Conservation (phyloP, 805 yeast genomes). For the Schwanniomyces vanrijiae region DNA sequence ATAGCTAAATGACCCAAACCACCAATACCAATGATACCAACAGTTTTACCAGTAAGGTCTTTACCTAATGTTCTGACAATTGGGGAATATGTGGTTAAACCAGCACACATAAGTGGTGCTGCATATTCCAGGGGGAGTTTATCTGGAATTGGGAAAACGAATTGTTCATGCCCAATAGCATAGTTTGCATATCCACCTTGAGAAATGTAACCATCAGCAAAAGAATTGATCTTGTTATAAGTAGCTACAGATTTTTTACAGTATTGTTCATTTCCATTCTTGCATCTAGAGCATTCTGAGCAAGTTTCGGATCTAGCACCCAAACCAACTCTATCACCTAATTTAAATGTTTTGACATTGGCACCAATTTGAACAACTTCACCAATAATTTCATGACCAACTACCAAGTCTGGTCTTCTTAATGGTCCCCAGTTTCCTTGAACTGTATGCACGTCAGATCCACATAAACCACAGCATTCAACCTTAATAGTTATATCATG, state of each 20-base stretch:
- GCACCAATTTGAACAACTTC: slow-evolving; percentile 58
- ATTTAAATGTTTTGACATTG: slow-evolving; percentile 47
- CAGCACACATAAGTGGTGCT: slow-evolving; percentile 59
- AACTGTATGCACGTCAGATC: slow-evolving; percentile 57
- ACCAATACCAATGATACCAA: slow-evolving; percentile 65
- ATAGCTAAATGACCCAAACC: slow-evolving; percentile 68
- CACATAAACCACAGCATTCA: slow-evolving; percentile 66
- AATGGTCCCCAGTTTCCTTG: slow-evolving; percentile 52
- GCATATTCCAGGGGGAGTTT: slow-evolving; percentile 37
- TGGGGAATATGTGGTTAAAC: slow-evolving; percentile 55
- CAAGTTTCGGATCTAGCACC: slow-evolving; percentile 72
- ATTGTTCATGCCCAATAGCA: slow-evolving; percentile 41
- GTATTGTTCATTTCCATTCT: slow-evolving; percentile 39
- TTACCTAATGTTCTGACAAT: slow-evolving; percentile 40
- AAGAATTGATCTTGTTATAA: slow-evolving; percentile 45
- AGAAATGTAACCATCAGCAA: slow-evolving; percentile 27
- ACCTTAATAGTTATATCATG: slow-evolving; percentile 57
- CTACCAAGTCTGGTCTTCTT: slow-evolving; percentile 37
- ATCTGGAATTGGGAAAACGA: slow-evolving; percentile 51
- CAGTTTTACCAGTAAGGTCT: slow-evolving; percentile 28
- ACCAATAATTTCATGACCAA: slow-evolving; percentile 71
- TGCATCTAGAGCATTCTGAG: slow-evolving; percentile 59
- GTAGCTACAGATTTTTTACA: slow-evolving; percentile 53
- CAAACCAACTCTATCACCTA: slow-evolving; percentile 79
- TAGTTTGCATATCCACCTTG: slow-evolving; percentile 56